Percentiles rank a stretch among this genome's conserved stretches.
phyloP scores from a whole-genome alignment of 805 yeast genomes.

The Candida maris region DNA sequence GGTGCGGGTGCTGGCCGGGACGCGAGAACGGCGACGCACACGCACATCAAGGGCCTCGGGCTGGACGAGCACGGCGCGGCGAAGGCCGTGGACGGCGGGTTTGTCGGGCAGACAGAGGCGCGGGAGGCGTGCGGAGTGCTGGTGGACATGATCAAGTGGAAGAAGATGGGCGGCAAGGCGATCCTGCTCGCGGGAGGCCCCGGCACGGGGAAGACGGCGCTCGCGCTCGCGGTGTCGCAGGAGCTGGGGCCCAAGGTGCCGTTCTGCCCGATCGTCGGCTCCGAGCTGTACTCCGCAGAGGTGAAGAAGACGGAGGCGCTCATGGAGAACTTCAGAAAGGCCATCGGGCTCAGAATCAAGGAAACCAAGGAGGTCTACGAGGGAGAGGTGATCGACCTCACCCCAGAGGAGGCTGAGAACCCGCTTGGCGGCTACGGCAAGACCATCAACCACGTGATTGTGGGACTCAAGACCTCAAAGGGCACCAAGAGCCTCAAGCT shows the following conservation, averaged over 20 bases:
- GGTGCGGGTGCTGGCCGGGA: constrained; percentile 23
- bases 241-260: constrained; percentile 78
- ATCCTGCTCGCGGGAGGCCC: constrained; percentile 97
- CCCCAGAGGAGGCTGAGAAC: constrained; percentile 80
- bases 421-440: constrained; percentile 88
- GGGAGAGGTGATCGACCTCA: constrained; percentile 97
- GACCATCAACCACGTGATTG: constrained; percentile 71
- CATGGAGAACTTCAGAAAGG: constrained; percentile 93
- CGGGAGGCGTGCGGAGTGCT: constrained; percentile 95
- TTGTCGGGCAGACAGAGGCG: constrained; percentile 96
- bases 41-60: constrained; percentile 96
- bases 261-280: constrained; percentile 91
- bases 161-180: constrained; percentile 95
- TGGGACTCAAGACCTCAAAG: constrained; percentile 95
- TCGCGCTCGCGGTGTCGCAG: constrained; percentile 89
- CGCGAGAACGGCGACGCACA: constrained; percentile 75
- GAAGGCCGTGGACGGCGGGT: constrained; percentile 78
- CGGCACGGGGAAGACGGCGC: constrained; percentile 97
- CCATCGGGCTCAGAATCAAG: constrained; percentile 91
- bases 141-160: constrained; percentile 88
- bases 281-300: constrained; percentile 89
- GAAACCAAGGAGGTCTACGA: constrained; percentile 97
- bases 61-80: constrained; percentile 88
- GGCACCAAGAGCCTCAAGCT: constrained; percentile 95
- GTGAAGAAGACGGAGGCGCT: constrained; percentile 93